Conservation (phyloP, 768 basidiomycete genomes). For the Pleurotus eryngii region DNA sequence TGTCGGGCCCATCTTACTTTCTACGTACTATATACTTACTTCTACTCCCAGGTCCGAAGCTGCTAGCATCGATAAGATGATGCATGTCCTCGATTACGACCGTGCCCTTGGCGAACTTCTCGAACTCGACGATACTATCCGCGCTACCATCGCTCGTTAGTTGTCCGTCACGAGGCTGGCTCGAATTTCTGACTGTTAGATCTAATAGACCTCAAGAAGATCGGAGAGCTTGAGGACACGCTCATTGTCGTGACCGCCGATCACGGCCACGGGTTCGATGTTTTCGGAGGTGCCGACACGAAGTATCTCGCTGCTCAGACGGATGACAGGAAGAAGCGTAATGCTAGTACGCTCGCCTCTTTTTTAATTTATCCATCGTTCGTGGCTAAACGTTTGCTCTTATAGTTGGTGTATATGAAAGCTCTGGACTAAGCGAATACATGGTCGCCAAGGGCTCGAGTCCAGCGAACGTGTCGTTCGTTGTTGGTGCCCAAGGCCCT, state of each 20-base stretch:
- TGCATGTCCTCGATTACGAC: conserved; percentile 45
- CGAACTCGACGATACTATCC: conserved; percentile 43
- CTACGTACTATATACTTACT: neutral
- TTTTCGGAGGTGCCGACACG: conserved; percentile 39
- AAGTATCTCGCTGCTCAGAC: conserved; percentile 32
- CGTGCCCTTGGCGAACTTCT: conserved; percentile 43
- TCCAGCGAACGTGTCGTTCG: conserved; percentile 35
- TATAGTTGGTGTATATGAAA: conserved; percentile 33
- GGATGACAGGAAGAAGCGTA: conserved; percentile 30
- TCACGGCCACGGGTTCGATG: conserved; percentile 46
- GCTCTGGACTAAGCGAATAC: conserved; percentile 40
- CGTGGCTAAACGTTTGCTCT: neutral
- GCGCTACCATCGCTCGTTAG: conserved; percentile 38
- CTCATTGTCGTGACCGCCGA: conserved; percentile 44
- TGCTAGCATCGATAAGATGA: conserved; percentile 48
- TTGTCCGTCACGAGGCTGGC: neutral
- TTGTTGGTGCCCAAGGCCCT: conserved; percentile 37
- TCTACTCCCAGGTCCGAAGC: conserved; percentile 32
- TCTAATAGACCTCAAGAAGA: conserved; percentile 35
- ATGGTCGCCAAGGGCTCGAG: conserved; percentile 32
- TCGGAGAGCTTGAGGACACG: conserved; percentile 39
- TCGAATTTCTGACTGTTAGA: neutral
- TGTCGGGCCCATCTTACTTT: neutral
- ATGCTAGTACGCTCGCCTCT: conserved; percentile 16
- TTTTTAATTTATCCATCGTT: neutral